A percentile compares a stretch with the other conserved stretches of the same genome.
Conservation (phyloP, 2,329 filamentous ascomycete genomes). For the Dactylellina sp. region DNA sequence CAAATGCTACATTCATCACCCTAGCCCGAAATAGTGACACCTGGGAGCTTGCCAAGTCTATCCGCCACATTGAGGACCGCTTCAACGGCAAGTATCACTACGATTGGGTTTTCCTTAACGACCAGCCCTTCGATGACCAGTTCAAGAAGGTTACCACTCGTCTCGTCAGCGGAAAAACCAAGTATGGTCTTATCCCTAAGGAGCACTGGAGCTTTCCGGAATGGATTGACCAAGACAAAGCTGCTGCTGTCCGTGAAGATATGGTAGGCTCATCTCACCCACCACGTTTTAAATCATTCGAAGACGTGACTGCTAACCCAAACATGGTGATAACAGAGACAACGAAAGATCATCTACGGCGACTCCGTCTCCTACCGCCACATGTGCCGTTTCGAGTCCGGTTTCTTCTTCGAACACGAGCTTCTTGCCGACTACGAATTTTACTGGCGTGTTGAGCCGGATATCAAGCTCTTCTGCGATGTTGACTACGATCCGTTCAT, state of each 20-base stretch:
- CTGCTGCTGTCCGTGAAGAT: conserved; percentile 87
- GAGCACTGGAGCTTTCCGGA: conserved; percentile 98
- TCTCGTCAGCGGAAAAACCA: conserved; percentile 90
- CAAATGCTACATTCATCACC: conserved; percentile 98
- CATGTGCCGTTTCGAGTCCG: conserved; percentile 99
- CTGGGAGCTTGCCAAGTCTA: conserved; percentile 96
- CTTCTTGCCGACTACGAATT: conserved; percentile 97
- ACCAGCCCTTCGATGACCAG: conserved; percentile 88
- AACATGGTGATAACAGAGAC: conserved; percentile 60
- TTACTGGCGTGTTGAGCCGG: conserved; percentile 99
- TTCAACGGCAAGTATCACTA: conserved; percentile 98
- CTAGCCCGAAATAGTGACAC: conserved; percentile 91
- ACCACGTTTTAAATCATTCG: background rate
- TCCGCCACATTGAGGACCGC: conserved; percentile 95
- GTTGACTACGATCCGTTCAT: conserved; percentile 96
- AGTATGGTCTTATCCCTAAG: conserved; percentile 87
- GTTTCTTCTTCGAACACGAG: conserved; percentile 97
- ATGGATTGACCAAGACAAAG: conserved; percentile 95
- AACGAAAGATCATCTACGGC: conserved; percentile 97
- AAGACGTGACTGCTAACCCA: conserved; percentile 1
- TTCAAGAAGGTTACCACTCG: conserved; percentile 93
- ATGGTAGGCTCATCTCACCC: conserved; percentile 72
- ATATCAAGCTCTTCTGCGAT: conserved; percentile 95
- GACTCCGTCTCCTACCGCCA: conserved; percentile 97
- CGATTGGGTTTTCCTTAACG: conserved; percentile 99